A percentile compares a stretch with the other conserved stretches of the same genome.
These are phyloP conservation scores for Cucumis sativus DNA, from an alignment of 306 rosid species.

Conservation along the genomic window DNA sequence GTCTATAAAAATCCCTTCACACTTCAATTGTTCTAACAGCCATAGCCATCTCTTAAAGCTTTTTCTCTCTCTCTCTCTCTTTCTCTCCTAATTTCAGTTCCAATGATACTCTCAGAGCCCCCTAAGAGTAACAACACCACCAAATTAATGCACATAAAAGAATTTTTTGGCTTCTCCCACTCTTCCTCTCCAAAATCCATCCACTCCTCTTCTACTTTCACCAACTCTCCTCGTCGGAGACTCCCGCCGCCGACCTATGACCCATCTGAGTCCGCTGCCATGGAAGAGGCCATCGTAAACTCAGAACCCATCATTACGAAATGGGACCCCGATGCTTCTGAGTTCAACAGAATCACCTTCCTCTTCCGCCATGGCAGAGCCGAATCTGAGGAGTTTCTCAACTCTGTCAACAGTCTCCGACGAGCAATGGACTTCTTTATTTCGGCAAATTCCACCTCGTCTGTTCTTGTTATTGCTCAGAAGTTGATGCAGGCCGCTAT, in stretches of 20 bases:
- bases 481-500: constrained; percentile 38
- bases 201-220: constrained; percentile 10
- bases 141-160: constrained; percentile 9
- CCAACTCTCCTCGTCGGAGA: not conserved
- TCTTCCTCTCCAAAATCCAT: constrained; percentile 15
- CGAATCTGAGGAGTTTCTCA: constrained; percentile 27
- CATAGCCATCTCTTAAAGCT: not conserved
- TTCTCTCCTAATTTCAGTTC: not conserved
- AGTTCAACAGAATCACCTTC: constrained; percentile 17
- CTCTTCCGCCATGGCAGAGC: constrained; percentile 25
- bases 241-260: not conserved
- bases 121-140: not conserved
- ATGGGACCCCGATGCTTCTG: constrained; percentile 29
- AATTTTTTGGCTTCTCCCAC: constrained; percentile 13
- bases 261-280: constrained; percentile 5
- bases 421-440: constrained; percentile 25
- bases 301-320: constrained; percentile 27
- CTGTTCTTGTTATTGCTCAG: constrained; percentile 30
- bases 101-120: constrained; percentile 12
- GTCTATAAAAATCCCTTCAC: constrained; percentile 10
- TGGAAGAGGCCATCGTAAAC: constrained; percentile 24
- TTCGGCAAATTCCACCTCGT: constrained; percentile 7
- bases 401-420: constrained; percentile 17
- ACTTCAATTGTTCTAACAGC: not conserved
- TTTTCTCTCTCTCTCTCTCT: not conserved